These are phyloP conservation scores for Orbilia ellipsospora DNA, from an alignment of 2,329 filamentous ascomycete species.

Conservation along the genomic window DNA sequence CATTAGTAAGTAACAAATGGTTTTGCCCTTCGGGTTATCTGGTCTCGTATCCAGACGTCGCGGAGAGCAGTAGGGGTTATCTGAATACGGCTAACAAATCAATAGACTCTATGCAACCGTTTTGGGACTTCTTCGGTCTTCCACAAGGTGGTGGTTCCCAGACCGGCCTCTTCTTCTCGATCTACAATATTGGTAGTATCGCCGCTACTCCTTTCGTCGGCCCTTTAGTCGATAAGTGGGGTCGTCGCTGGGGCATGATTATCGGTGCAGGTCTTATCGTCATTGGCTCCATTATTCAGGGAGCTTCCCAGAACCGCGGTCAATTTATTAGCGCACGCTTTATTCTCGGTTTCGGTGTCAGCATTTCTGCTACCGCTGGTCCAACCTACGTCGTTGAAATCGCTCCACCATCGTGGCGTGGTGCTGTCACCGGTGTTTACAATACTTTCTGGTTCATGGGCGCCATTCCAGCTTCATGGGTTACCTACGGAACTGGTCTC, in stretches of 20 bases:
- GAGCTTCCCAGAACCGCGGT: conserved; percentile 61
- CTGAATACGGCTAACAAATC: conserved; percentile 12
- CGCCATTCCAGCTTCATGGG: conserved; percentile 65
- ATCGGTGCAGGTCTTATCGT: conserved; percentile 64
- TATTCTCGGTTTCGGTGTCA: conserved; percentile 70
- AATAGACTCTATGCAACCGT: conserved; percentile 63
- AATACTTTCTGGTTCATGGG: conserved; percentile 65
- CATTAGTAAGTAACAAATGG: conserved; percentile 62
- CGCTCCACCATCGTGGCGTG: conserved; percentile 66
- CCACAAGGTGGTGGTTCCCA: conserved; percentile 64
- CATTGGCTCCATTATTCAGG: conserved; percentile 66
- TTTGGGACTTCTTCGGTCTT: conserved; percentile 63
- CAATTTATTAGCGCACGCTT: conserved; percentile 71
- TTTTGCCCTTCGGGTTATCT: not conserved
- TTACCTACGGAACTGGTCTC: conserved; percentile 66
- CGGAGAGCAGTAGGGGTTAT: no score
- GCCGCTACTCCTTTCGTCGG: conserved; percentile 66
- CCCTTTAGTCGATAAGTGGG: conserved; percentile 65
- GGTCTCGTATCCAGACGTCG: no score
- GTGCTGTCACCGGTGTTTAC: conserved; percentile 66
- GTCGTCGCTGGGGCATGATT: conserved; percentile 66
- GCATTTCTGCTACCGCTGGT: conserved; percentile 66
- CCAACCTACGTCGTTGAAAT: conserved; percentile 65
- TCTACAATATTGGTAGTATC: conserved; percentile 68
- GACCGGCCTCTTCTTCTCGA: conserved; percentile 67